Conservation (phyloP, 2,329 filamentous ascomycete species). For the Ploettnerulaceae sp. region DNA sequence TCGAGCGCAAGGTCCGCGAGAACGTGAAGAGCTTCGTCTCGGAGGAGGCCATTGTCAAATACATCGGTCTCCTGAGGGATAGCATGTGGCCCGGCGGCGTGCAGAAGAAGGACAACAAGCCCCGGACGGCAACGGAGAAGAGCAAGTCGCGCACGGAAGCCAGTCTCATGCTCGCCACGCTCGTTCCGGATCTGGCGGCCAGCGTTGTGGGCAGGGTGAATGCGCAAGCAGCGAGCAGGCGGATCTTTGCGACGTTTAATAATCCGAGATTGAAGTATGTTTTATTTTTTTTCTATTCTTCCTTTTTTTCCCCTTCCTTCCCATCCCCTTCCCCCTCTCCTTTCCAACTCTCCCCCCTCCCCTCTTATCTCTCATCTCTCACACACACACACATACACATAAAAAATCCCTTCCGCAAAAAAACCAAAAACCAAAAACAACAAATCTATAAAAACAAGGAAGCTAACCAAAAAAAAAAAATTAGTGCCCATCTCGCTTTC, state of each 20-base stretch:
- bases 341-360: neutral
- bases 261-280: conserved; percentile 85
- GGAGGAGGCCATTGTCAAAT: conserved; percentile 73
- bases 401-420: too few species aligned
- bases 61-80: conserved; percentile 68
- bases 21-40: conserved; percentile 67
- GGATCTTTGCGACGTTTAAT: conserved; percentile 86
- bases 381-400: too few species aligned
- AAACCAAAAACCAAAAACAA: too few species aligned
- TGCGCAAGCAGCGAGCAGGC: conserved; percentile 82
- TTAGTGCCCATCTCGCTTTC: conserved; percentile 35
- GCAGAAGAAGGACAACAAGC: conserved; percentile 42
- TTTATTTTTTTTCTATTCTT: neutral
- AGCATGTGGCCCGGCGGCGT: conserved; percentile 76
- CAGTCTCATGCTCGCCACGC: conserved; percentile 78
- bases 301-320: neutral
- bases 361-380: neutral
- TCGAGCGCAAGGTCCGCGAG: conserved; percentile 91
- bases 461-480: conserved; percentile 16
- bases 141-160: conserved; percentile 80
- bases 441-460: neutral
- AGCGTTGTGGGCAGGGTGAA: conserved; percentile 92
- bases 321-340: neutral
- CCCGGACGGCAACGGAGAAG: conserved; percentile 68
- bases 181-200: conserved; percentile 85